Conservation (phyloP, 495 filamentous ascomycete species). For the Rhypophila decipiens region DNA sequence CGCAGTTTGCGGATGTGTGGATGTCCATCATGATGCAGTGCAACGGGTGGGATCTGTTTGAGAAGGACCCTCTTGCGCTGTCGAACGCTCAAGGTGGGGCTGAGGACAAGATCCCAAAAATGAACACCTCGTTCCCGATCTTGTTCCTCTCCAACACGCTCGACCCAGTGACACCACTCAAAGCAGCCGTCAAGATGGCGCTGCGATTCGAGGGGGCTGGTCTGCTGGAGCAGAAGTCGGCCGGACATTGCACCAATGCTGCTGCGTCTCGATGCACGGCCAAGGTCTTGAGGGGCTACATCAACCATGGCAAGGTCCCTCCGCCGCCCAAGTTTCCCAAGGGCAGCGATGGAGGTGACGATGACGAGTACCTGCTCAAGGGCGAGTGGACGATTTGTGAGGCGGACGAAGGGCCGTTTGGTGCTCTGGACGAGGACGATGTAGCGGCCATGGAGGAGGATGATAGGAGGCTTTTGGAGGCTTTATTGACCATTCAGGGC, state of each 20-base stretch:
- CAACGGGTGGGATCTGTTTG: slow-evolving; percentile 34
- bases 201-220: slow-evolving; percentile 38
- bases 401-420: slow-evolving; percentile 33
- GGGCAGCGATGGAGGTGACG: slow-evolving; percentile 17
- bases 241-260: slow-evolving; percentile 38
- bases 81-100: background rate
- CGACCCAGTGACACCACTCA: slow-evolving; percentile 56
- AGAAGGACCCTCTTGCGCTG: background rate
- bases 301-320: slow-evolving; percentile 33
- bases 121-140: slow-evolving; percentile 50
- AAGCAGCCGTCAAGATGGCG: slow-evolving; percentile 46
- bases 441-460: too few relatives aligned
- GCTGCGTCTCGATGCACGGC: slow-evolving; percentile 35
- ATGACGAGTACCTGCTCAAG: slow-evolving; percentile 14
- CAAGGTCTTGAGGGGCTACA: slow-evolving; percentile 29
- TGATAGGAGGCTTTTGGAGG: too few relatives aligned
- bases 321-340: too few relatives aligned
- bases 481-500: too few relatives aligned
- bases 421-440: too few relatives aligned
- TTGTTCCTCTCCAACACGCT: slow-evolving; percentile 53
- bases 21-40: slow-evolving; percentile 34
- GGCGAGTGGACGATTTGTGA: slow-evolving; percentile 35
- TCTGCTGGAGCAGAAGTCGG: slow-evolving; percentile 37
- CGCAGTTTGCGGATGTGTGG: slow-evolving; percentile 42
- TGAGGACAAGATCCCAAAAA: slow-evolving; percentile 6